Percentiles rank a stretch among this genome's conserved stretches.
Evolutionary conservation across 2,329 filamentous ascomycete species (phyloP).

Genomic region (Colletotrichum tropicicola): DNA sequence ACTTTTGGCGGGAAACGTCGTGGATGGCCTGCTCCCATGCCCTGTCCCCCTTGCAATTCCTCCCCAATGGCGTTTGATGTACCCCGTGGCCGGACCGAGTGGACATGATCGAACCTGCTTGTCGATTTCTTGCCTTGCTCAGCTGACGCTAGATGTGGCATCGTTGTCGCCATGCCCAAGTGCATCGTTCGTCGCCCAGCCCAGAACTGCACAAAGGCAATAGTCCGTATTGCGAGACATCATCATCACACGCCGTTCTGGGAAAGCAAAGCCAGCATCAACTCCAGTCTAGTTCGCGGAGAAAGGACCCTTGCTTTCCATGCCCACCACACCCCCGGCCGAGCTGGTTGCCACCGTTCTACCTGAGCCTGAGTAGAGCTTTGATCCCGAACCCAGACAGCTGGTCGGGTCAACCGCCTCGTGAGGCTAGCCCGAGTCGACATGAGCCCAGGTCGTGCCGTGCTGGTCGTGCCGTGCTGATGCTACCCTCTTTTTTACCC

Average conservation of each 20-base stretch:
- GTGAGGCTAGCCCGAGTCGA: constrained; percentile 23
- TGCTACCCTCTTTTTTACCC: constrained; percentile 23
- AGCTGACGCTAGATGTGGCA: constrained; percentile 24
- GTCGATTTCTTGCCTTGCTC: constrained; percentile 2
- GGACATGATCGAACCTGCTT: constrained; percentile 13
- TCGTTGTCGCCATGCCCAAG: constrained; percentile 8
- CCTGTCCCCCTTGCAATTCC: background rate
- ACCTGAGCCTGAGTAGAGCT: constrained; percentile 17
- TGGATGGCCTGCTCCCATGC: constrained; percentile 14
- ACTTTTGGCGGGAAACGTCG: constrained; percentile 11
- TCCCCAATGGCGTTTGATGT: constrained; percentile 20
- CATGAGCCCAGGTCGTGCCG: constrained; percentile 16
- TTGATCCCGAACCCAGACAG: constrained; percentile 22
- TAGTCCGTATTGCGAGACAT: constrained; percentile 28
- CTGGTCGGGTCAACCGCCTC: constrained; percentile 23
- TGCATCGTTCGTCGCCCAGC: background rate
- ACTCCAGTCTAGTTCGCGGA: background rate
- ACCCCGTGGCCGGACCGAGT: constrained; percentile 20
- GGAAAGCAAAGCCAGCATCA: constrained; percentile 11
- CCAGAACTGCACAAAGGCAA: constrained; percentile 23
- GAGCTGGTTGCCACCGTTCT: constrained; percentile 11
- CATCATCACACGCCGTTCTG: constrained; percentile 8
- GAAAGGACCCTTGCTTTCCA: constrained; percentile 7
- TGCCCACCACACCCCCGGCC: constrained; percentile 5
- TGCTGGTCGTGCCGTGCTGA: constrained; percentile 5